Percentiles rank a stretch among this genome's conserved stretches.
Conservation (phyloP, 1,139 yeast species). For the Pichia sp. region DNA sequence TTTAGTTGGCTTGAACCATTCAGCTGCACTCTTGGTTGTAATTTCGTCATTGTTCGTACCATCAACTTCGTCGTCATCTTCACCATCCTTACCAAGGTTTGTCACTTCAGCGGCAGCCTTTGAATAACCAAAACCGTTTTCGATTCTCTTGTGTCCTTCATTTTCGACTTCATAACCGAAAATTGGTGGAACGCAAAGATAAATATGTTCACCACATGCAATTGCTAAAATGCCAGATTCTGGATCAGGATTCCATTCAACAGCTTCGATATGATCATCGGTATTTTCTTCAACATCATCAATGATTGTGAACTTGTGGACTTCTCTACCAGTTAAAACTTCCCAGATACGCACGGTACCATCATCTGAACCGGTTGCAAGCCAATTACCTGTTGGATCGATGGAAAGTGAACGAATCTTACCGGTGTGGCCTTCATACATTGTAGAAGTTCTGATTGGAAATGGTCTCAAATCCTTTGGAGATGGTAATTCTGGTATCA, state of each 20-base stretch:
- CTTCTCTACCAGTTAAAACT: constrained; percentile 90
- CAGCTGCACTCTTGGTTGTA: constrained; percentile 60
- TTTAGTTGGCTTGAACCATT: constrained; percentile 82
- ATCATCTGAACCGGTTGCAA: constrained; percentile 98
- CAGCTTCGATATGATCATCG: constrained; percentile 77
- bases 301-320: constrained; percentile 60
- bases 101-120: constrained; percentile 54
- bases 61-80: constrained; percentile 31
- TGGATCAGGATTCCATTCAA: constrained; percentile 90
- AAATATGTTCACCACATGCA: constrained; percentile 78
- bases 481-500: constrained; percentile 94
- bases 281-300: constrained; percentile 45
- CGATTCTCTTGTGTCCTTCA: constrained; percentile 73
- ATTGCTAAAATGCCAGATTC: constrained; percentile 77
- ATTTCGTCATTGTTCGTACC: constrained; percentile 33
- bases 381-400: constrained; percentile 90
- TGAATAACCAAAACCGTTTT: constrained; percentile 91
- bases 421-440: constrained; percentile 79
- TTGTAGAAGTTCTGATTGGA: constrained; percentile 88
- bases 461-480: constrained; percentile 98
- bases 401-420: constrained; percentile 79
- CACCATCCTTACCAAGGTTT: constrained; percentile 35
- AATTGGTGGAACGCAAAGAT: constrained; percentile 82
- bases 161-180: constrained; percentile 89
- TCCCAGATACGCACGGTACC: constrained; percentile 98